phyloP scores from a whole-genome alignment of 371 early-diverging fungal genomes.

The Mucor velutinosus region DNA sequence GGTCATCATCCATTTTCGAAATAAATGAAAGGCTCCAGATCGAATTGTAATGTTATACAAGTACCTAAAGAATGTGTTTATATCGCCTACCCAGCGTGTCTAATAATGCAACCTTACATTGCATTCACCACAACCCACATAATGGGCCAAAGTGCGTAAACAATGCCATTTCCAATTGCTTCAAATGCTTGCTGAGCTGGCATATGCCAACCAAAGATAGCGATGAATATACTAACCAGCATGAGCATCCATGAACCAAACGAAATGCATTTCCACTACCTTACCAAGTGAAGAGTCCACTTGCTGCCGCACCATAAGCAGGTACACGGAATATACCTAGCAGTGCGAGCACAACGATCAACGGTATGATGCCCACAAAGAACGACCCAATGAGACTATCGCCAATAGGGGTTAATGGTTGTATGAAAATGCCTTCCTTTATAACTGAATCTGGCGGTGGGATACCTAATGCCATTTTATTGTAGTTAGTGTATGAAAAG shows the following conservation, averaged over 20 bases:
- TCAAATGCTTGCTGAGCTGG: conserved; percentile 44
- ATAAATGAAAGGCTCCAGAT: conserved; percentile 44
- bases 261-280: neutral
- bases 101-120: conserved; percentile 21
- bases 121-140: conserved; percentile 55
- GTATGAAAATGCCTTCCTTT: conserved; percentile 41
- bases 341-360: conserved; percentile 38
- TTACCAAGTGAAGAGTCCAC: conserved; percentile 45
- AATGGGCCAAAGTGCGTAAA: conserved; percentile 52
- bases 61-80: conserved; percentile 26
- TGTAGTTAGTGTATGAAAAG: neutral
- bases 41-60: conserved; percentile 43
- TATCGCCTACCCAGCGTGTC: neutral
- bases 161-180: conserved; percentile 42
- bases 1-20: conserved; percentile 47
- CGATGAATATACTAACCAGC: conserved; percentile 35
- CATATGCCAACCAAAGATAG: conserved; percentile 55
- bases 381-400: conserved; percentile 49
- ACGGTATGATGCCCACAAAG: conserved; percentile 49
- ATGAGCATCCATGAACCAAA: neutral
- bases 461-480: conserved; percentile 3
- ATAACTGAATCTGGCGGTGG: conserved; percentile 12
- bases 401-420: conserved; percentile 43
- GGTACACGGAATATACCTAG: conserved; percentile 43
- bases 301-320: conserved; percentile 37